Conservation (phyloP, 2,329 filamentous ascomycete species). For the Pseudopithomyces chartarum region DNA sequence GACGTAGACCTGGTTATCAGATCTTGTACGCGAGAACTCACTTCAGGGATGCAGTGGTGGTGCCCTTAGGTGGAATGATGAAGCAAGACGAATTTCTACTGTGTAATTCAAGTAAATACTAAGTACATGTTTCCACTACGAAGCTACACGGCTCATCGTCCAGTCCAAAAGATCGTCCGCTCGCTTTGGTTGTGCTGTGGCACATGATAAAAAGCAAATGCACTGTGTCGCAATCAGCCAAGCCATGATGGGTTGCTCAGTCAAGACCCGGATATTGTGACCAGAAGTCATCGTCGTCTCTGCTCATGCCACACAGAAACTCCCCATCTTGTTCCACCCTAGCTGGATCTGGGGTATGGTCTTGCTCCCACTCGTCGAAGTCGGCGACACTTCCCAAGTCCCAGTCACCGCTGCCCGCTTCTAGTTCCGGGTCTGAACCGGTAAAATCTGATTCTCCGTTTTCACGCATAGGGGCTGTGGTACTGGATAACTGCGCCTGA, state of each 20-base stretch:
- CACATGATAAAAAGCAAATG: no score
- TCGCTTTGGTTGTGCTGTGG: no score
- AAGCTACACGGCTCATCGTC: no score
- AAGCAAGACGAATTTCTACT: no score
- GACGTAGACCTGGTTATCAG: no score
- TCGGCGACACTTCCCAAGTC: background rate
- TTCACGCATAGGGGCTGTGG: slow-evolving; percentile 14
- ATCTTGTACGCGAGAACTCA: no score
- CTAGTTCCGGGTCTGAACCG: background rate
- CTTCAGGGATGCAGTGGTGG: no score
- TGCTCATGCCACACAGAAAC: slow-evolving; percentile 9
- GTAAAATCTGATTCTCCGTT: slow-evolving; percentile 5
- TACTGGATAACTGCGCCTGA: slow-evolving; percentile 12
- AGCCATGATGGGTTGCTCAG: background rate
- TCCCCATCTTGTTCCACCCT: slow-evolving; percentile 10
- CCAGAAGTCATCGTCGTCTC: slow-evolving; percentile 11
- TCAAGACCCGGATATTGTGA: slow-evolving; percentile 6
- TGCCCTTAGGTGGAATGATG: no score
- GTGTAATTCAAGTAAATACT: no score
- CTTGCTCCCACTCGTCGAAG: background rate
- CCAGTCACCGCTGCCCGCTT: background rate
- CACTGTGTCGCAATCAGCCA: no score
- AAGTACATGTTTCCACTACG: no score
- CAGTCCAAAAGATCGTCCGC: no score
- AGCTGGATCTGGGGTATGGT: background rate